A percentile compares a stretch with the other conserved stretches of the same genome.
These are phyloP conservation scores for Coemansia sp. DNA, from an alignment of 192 early-diverging fungal genomes.

Conservation along the genomic window DNA sequence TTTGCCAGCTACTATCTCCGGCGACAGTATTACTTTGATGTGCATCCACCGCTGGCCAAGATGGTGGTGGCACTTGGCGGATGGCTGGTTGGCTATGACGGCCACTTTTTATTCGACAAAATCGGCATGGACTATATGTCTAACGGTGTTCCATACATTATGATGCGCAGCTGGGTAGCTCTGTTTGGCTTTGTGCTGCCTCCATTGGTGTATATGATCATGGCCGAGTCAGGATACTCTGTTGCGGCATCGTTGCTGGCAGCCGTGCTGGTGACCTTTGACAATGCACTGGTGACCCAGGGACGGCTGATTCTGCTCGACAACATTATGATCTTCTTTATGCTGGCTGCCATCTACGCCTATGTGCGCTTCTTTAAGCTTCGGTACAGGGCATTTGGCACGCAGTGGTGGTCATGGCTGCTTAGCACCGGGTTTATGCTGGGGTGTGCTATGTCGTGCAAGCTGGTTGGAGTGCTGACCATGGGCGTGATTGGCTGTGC, in stretches of 20 bases:
- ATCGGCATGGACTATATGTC: conserved; percentile 88
- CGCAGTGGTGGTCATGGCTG: conserved; percentile 86
- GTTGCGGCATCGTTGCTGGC: conserved; percentile 69
- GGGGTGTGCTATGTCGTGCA: conserved; percentile 70
- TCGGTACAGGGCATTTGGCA: conserved; percentile 68
- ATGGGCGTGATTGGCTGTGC: conserved; percentile 81
- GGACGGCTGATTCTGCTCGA: conserved; percentile 92
- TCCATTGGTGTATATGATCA: conserved; percentile 75
- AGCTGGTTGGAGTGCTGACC: conserved; percentile 93
- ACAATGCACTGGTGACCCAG: conserved; percentile 89
- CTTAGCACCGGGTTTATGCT: conserved; percentile 74
- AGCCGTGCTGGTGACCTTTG: conserved; percentile 79
- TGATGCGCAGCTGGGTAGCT: conserved; percentile 76
- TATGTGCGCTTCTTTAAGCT: conserved; percentile 88
- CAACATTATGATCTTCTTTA: conserved; percentile 89
- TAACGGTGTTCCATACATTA: conserved; percentile 88
- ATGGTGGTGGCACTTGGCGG: conserved; percentile 82
- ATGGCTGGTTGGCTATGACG: conserved; percentile 87
- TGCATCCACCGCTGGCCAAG: conserved; percentile 95
- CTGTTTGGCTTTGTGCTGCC: conserved; percentile 73
- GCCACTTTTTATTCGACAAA: conserved; percentile 90
- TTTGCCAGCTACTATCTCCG: conserved; percentile 92
- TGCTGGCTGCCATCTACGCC: conserved; percentile 75
- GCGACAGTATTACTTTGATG: conserved; percentile 91
- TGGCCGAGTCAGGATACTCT: conserved; percentile 86